A percentile compares a stretch with the other conserved stretches of the same genome.
phyloP scores from a whole-genome alignment of 192 early-diverging fungal genomes.

The Entophlyctis helioformis region DNA sequence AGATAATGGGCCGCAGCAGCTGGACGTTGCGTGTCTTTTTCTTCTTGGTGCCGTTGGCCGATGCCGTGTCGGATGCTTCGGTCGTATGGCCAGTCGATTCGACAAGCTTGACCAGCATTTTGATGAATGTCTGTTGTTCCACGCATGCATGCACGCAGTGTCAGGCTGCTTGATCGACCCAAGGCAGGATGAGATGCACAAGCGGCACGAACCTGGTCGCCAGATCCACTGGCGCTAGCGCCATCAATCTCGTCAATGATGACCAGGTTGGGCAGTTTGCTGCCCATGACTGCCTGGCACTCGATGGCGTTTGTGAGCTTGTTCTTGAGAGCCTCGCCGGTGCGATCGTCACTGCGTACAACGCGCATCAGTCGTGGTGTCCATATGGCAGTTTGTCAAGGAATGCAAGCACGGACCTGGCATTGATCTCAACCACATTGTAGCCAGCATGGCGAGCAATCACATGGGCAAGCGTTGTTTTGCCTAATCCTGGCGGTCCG shows the following conservation, averaged over 20 bases:
- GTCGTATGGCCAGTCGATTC: conserved; percentile 2
- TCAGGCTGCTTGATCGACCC: too few relatives aligned
- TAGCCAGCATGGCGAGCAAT: conserved; percentile 85
- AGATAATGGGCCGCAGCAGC: conserved; percentile 88
- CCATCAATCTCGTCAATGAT: conserved; percentile 98
- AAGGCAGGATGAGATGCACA: neutral
- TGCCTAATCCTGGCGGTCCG: conserved; percentile 89
- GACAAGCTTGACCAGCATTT: conserved; percentile 61
- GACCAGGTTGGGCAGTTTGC: conserved; percentile 62
- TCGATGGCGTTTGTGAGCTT: conserved; percentile 68
- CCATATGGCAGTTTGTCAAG: conserved; percentile 2
- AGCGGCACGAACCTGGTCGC: conserved; percentile 39
- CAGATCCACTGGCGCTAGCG: conserved; percentile 48
- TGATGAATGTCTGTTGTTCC: conserved; percentile 78
- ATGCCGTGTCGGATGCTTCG: neutral
- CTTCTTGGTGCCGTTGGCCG: conserved; percentile 1
- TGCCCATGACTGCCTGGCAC: conserved; percentile 54
- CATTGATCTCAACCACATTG: conserved; percentile 86
- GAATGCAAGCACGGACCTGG: conserved; percentile 20
- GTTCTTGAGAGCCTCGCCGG: conserved; percentile 52
- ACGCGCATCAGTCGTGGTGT: neutral
- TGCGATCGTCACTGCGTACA: conserved; percentile 90
- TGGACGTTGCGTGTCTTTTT: conserved; percentile 6
- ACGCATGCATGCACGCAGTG: too few relatives aligned
- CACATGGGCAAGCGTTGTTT: conserved; percentile 94